Conservation (phyloP, 192 early-diverging fungal species). For the Gonapodya prolifera region DNA sequence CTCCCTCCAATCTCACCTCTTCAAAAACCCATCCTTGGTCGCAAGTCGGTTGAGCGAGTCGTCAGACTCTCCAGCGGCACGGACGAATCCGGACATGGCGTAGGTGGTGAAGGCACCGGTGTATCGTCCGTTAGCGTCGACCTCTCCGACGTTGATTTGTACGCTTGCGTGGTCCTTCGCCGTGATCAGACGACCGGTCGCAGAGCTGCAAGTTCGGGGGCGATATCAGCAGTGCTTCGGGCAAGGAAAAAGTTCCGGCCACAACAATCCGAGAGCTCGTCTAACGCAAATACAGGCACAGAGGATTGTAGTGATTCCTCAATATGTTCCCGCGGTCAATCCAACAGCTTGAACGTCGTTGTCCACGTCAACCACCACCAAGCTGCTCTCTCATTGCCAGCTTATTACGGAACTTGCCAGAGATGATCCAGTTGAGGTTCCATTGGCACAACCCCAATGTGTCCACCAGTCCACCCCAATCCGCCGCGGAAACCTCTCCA, state of each 20-base stretch:
- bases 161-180: constrained; percentile 98
- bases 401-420: no score
- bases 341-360: background rate
- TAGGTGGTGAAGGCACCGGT: constrained; percentile 69
- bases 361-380: background rate
- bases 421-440: no score
- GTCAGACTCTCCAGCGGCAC: constrained; percentile 80
- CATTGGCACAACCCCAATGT: no score
- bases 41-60: constrained; percentile 95
- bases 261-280: background rate
- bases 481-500: no score
- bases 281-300: background rate
- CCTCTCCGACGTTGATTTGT: constrained; percentile 93
- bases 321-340: background rate
- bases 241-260: background rate
- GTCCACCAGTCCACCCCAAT: no score
- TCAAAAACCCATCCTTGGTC: constrained; percentile 48
- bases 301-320: constrained; percentile 7
- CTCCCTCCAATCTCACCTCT: constrained; percentile 27
- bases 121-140: constrained; percentile 69
- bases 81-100: constrained; percentile 85
- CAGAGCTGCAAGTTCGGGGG: constrained; percentile 53
- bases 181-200: constrained; percentile 93
- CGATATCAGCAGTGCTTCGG: background rate
- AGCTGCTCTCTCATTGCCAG: no score